These are phyloP conservation scores for Xanthoceras sorbifolium DNA, from an alignment of 345 rosid genomes.

Conservation along the genomic window DNA sequence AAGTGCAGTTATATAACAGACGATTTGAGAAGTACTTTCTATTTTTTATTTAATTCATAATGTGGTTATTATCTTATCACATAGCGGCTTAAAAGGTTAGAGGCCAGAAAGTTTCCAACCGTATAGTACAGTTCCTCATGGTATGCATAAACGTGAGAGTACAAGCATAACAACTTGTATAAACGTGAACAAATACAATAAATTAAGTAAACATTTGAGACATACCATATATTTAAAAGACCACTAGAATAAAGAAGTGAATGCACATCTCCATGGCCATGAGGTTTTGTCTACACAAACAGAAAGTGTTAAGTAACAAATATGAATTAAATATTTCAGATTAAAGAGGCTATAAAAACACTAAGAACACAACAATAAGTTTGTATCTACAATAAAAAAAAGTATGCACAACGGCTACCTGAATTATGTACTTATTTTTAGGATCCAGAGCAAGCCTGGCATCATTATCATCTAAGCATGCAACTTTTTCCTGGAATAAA, in stretches of 20 bases:
- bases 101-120: neutral
- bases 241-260: conserved; percentile 90
- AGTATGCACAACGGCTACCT: conserved; percentile 47
- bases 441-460: conserved; percentile 88
- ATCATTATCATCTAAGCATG: conserved; percentile 92
- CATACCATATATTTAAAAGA: conserved; percentile 69
- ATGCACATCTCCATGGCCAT: conserved; percentile 99
- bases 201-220: conserved; percentile 14
- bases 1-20: neutral
- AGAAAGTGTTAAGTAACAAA: conserved; percentile 23
- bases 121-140: neutral
- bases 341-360: neutral
- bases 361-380: neutral
- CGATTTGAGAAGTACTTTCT: neutral
- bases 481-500: conserved; percentile 86
- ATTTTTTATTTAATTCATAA: neutral
- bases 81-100: neutral
- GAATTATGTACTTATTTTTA: conserved; percentile 75
- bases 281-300: conserved; percentile 82
- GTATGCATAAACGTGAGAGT: conserved; percentile 8
- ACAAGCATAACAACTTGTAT: conserved; percentile 4
- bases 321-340: neutral
- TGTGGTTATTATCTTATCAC: neutral
- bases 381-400: neutral
- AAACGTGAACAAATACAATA: conserved; percentile 15